Evolutionary conservation across 495 filamentous ascomycete genomes (phyloP), one percentile per base, ranked within the genome.

Genomic region (Lentithecium fluviatile): DNA sequence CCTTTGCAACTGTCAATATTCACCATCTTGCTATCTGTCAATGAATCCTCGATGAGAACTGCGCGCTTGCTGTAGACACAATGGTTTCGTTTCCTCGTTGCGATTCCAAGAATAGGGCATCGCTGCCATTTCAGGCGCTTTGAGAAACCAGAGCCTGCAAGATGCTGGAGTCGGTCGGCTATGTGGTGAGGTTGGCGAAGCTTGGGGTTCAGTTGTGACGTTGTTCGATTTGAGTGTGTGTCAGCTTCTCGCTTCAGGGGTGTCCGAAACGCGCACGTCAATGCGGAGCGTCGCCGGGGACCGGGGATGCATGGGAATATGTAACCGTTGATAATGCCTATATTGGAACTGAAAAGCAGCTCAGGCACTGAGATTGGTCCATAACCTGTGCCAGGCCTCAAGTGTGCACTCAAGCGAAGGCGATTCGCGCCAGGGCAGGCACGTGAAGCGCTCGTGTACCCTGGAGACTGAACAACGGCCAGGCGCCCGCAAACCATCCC

Each of bases 181-280:
- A 20, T 56, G 38, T 56, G 53, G 38, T 45, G 56, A 46, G 52
- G 56, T 53, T 23, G 52, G 42, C 52, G n/a, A 52, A 57, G 61
- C 52, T 60, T 34, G 57, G 66, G 57, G 57, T 49, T 24, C 50
- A 34, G 52, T 45, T 68, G 56, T 65, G 66, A 69, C 66, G 51
- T 32, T 29, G 21, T 50, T 47, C 48, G 66, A 57, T 65, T 69
- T 29, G 58, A 37, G 56, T 52, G 1, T 64, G 65, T 36, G 6
- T 32, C 51, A 62, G 54, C 37, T 45, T 36, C 54, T 67, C 64
- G 64, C 64, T 67, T 67, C 60, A 60, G 57, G 62, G 46, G 25
- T 66, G n/a, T 25, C 11, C 58, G 66, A 65, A 56, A 69, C 66
- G 51, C 53, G 57, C 47, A 43, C 24, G 52, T 56, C 53, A 36